These are phyloP conservation scores for Microsporum audouinii DNA, from an alignment of 2,329 filamentous ascomycete genomes.

Conservation along the genomic window DNA sequence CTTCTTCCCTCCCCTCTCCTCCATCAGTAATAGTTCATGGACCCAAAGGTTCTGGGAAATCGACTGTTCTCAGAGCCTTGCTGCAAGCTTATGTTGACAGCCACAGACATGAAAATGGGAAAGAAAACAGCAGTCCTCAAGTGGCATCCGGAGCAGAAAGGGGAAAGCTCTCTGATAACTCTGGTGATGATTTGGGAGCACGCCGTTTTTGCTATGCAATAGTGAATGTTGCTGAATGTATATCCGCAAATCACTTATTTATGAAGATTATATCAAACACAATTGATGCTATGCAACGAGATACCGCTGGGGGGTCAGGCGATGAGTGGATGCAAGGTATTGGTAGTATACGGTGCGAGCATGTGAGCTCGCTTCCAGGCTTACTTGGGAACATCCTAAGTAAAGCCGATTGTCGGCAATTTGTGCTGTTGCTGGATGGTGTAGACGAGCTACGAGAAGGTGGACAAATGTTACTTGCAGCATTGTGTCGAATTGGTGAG, in stretches of 20 bases:
- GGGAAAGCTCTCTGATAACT: background rate
- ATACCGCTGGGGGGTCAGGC: background rate
- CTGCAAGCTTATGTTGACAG: constrained; percentile 44
- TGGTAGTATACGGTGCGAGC: constrained; percentile 59
- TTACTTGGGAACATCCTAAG: constrained; percentile 46
- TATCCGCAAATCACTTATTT: constrained; percentile 36
- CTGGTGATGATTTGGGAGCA: background rate
- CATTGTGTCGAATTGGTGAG: constrained; percentile 70
- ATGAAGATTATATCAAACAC: constrained; percentile 36
- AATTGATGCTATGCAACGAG: constrained; percentile 24
- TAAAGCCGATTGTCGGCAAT: constrained; percentile 37
- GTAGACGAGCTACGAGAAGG: constrained; percentile 77
- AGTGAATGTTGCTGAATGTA: constrained; percentile 36
- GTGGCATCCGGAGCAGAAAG: background rate
- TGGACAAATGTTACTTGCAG: constrained; percentile 64
- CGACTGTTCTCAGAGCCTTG: constrained; percentile 53
- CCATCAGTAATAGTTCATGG: constrained; percentile 71
- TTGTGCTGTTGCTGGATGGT: constrained; percentile 76
- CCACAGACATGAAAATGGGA: constrained; percentile 13
- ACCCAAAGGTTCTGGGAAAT: constrained; percentile 78
- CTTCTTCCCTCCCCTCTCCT: constrained; percentile 49
- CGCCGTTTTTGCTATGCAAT: constrained; percentile 26
- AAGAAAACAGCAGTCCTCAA: background rate
- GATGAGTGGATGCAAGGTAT: constrained; percentile 34
- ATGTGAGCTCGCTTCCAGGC: constrained; percentile 62